A percentile compares a stretch with the other conserved stretches of the same genome.
Conservation (phyloP, 2,329 filamentous ascomycete genomes). For the Fusarium paranaense region DNA sequence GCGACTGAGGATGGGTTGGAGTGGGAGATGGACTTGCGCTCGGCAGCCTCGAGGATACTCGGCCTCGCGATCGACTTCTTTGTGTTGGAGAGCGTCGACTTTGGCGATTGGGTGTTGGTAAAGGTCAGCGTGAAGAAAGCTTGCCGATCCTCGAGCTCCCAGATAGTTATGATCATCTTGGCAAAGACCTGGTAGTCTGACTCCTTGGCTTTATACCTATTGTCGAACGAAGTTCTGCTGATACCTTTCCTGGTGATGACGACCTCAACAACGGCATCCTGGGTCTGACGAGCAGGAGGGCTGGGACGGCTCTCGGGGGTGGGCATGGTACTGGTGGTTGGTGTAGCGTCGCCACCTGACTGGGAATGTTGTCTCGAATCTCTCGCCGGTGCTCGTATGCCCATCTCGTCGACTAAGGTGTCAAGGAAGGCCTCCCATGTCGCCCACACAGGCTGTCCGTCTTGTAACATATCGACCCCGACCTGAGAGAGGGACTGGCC, state of each 20-base stretch:
- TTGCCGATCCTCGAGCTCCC: conserved; percentile 74
- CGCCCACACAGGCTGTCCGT: conserved; percentile 71
- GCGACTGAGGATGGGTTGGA: conserved; percentile 60
- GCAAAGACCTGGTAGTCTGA: conserved; percentile 64
- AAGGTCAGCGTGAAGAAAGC: conserved; percentile 82
- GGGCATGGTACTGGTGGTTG: conserved; percentile 45
- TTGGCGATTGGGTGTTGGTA: conserved; percentile 66
- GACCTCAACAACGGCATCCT: conserved; percentile 76
- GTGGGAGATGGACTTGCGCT: conserved; percentile 57
- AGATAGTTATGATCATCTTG: conserved; percentile 82
- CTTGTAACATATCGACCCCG: conserved; percentile 78
- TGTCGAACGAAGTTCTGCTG: conserved; percentile 53
- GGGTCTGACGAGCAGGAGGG: conserved; percentile 49
- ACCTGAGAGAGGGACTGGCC: conserved; percentile 77
- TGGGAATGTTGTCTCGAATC: conserved; percentile 36
- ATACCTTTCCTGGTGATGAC: conserved; percentile 67
- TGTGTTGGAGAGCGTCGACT: conserved; percentile 46
- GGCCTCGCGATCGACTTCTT: conserved; percentile 55
- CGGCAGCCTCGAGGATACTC: conserved; percentile 58
- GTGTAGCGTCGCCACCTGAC: conserved; percentile 50
- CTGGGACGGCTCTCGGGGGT: conserved; percentile 49
- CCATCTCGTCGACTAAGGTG: conserved; percentile 60
- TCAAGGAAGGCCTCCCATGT: conserved; percentile 70
- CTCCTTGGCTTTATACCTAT: conserved; percentile 50
- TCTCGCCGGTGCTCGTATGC: conserved; percentile 42